These are phyloP conservation scores for Arachnomyces sp. DNA, from an alignment of 2,329 filamentous ascomycete genomes.

Conservation along the genomic window DNA sequence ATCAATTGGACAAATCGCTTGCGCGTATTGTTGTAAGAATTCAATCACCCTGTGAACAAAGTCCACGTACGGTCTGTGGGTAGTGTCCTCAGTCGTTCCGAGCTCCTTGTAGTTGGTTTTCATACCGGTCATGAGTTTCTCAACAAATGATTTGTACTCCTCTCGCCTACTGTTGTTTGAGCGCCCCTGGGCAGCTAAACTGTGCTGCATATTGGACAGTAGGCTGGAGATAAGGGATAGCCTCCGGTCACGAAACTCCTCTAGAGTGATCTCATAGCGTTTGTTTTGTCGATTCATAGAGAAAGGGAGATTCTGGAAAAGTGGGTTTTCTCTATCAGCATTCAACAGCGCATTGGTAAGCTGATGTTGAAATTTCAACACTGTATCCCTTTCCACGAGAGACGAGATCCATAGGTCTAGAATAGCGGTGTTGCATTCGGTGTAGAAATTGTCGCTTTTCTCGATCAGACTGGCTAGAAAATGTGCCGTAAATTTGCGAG, in stretches of 20 bases:
- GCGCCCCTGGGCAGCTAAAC: slow-evolving; percentile 33
- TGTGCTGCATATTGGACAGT: slow-evolving; percentile 53
- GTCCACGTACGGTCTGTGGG: slow-evolving; percentile 49
- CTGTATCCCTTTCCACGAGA: slow-evolving; percentile 52
- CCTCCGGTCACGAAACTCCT: slow-evolving; percentile 49
- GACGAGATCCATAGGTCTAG: slow-evolving; percentile 48
- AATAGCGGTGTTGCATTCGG: slow-evolving; percentile 42
- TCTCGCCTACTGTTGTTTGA: slow-evolving; percentile 39
- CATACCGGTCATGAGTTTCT: slow-evolving; percentile 51
- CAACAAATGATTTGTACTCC: slow-evolving; percentile 38
- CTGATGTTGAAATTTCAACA: slow-evolving; percentile 54
- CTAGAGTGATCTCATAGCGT: slow-evolving; percentile 41
- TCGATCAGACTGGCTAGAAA: slow-evolving; percentile 40
- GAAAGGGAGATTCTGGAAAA: slow-evolving; percentile 55
- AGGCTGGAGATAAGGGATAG: slow-evolving; percentile 49
- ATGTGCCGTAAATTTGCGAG: slow-evolving; percentile 39
- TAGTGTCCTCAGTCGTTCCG: slow-evolving; percentile 24
- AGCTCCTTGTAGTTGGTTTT: slow-evolving; percentile 54
- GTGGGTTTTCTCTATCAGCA: slow-evolving; percentile 34
- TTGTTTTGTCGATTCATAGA: slow-evolving; percentile 29
- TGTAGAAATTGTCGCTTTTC: slow-evolving; percentile 33
- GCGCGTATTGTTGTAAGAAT: slow-evolving; percentile 54
- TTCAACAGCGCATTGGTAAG: slow-evolving; percentile 50
- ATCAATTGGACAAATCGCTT: slow-evolving; percentile 48
- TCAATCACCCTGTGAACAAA: slow-evolving; percentile 56